A percentile compares a stretch with the other conserved stretches of the same genome.
phyloP scores from a whole-genome alignment of 2,329 filamentous ascomycete species.

The Colletotrichum sp. region DNA sequence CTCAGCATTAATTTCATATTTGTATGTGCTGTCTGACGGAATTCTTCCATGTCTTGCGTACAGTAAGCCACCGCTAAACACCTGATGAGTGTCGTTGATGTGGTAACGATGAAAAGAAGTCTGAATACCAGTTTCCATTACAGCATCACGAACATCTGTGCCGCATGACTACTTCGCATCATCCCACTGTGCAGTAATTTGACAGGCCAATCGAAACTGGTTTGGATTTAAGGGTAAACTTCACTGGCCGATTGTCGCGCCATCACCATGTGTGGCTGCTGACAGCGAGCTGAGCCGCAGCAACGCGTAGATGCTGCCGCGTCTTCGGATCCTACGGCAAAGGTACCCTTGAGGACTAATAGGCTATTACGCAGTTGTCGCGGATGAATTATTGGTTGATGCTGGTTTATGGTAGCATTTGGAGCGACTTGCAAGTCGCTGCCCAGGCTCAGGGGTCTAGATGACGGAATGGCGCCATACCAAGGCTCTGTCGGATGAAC shows the following conservation, averaged over 20 bases:
- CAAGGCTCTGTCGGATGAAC: neutral
- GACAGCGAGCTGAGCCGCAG: neutral
- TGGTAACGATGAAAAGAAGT: neutral
- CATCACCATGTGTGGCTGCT: neutral
- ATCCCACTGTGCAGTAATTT: neutral
- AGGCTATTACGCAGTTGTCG: neutral
- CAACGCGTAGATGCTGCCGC: neutral
- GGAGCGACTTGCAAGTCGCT: neutral
- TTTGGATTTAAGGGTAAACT: fast-evolving
- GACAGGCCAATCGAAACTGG: neutral
- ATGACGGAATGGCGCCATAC: neutral
- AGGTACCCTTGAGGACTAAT: neutral
- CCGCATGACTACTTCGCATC: neutral
- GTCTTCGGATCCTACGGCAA: neutral
- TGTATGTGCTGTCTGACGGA: fast-evolving
- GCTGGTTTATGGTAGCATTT: fast-evolving
- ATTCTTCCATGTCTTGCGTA: neutral
- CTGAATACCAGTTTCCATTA: neutral
- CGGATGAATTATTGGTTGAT: neutral
- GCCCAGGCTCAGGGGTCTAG: neutral
- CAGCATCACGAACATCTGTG: neutral
- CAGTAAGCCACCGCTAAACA: neutral
- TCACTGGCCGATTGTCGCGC: neutral
- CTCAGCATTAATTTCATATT: neutral
- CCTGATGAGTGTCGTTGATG: fast-evolving